Evolutionary conservation across 345 rosid species (phyloP).

Genomic region (Balakata baccata): DNA sequence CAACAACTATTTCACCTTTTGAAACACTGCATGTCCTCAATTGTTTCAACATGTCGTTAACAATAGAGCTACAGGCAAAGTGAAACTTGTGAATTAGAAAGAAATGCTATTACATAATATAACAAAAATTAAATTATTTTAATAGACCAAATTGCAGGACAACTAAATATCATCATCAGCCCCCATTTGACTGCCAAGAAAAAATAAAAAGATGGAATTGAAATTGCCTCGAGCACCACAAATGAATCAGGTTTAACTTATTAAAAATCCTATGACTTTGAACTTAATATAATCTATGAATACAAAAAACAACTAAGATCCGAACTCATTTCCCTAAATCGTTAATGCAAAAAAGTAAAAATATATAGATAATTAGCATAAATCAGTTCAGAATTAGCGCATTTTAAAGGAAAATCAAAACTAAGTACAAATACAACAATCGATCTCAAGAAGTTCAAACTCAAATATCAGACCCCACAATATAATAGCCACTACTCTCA

Average conservation of each 20-base stretch:
- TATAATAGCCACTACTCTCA: too few relatives aligned
- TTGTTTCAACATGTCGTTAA: too few relatives aligned
- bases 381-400: neutral
- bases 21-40: too few relatives aligned
- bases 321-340: neutral
- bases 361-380: too few relatives aligned
- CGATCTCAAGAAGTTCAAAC: neutral
- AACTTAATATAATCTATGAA: neutral
- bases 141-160: neutral
- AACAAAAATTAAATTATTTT: too few relatives aligned
- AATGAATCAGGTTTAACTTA: neutral
- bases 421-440: neutral
- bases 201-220: neutral
- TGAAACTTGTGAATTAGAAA: too few relatives aligned
- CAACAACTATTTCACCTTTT: too few relatives aligned
- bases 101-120: too few relatives aligned
- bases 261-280: neutral
- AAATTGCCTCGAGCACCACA: neutral
- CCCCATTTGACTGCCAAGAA: neutral
- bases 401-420: neutral
- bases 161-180: conserved; percentile 2
- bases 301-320: neutral
- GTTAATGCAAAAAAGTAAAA: neutral
- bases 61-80: too few relatives aligned
- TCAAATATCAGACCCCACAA: neutral